Conservation (phyloP, 73 alveolate genomes). For the Tetrahymena malaccensis region DNA sequence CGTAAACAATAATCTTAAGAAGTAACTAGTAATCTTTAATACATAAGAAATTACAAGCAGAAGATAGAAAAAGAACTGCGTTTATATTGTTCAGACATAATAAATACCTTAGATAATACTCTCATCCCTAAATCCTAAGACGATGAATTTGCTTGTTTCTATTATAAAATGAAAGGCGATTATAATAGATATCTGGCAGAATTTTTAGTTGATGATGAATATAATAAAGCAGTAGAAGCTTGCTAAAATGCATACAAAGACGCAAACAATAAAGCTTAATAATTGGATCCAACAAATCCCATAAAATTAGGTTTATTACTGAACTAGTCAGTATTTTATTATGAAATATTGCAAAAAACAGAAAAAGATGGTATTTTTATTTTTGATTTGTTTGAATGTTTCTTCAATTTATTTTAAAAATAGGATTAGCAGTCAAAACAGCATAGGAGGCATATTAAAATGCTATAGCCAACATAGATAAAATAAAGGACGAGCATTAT, state of each 20-base stretch:
- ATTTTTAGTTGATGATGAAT: conserved; percentile 64
- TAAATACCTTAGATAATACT: conserved; percentile 55
- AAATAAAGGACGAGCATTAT: conserved; percentile 82
- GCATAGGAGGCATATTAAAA: conserved; percentile 80
- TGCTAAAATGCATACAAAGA: conserved; percentile 83
- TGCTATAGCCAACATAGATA: conserved; percentile 68
- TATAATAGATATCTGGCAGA: conserved; percentile 90
- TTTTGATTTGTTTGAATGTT: neutral
- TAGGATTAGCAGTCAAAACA: conserved; percentile 71
- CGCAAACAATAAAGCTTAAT: conserved; percentile 72
- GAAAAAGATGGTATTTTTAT: neutral
- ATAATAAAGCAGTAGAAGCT: conserved; percentile 60
- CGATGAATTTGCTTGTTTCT: conserved; percentile 75
- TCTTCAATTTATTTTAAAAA: neutral
- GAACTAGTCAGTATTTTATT: conserved; percentile 83
- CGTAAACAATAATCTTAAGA: conserved; percentile 49
- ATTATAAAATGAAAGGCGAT: conserved; percentile 91
- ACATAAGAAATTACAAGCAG: conserved; percentile 59
- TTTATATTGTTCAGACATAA: conserved; percentile 58
- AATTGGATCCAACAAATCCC: conserved; percentile 81
- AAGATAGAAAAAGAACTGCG: conserved; percentile 69
- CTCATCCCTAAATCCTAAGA: conserved; percentile 52
- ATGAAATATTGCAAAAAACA: conserved; percentile 60
- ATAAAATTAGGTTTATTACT: conserved; percentile 78
- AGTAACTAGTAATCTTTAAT: conserved; percentile 50